Evolutionary conservation across 768 basidiomycete species (phyloP), one percentile per base, ranked within the genome.

Genomic region (Crassisporium funariophilum): DNA sequence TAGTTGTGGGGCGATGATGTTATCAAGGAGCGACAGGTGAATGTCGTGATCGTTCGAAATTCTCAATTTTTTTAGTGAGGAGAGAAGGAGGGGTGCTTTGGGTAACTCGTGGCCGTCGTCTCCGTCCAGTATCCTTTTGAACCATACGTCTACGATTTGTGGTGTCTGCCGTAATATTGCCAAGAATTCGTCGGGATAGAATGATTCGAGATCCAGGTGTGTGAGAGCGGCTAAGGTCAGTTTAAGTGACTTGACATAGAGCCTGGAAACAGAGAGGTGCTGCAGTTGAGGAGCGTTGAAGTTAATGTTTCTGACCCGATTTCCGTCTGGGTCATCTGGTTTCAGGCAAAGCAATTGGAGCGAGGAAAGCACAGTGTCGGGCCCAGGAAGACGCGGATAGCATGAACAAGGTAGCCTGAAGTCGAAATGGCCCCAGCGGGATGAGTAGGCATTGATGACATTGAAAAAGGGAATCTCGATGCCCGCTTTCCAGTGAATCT

Each of bases 141-240:
- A 31, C 4, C 34, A 51, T 7, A 58, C 33, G n/a, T 40, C 38
- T 35, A 49, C 49, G 17, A 58, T 36, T 3, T 44, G 35, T 8
- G 54, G 40, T 15, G 51, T 47, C 23, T 58, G 54, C 9, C 54
- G 51, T 16, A 58, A 45, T 46, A 55, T 55, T 42, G 55, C 54
- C 31, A 58, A 47, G 10, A 44, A 47, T 38, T 58, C 57, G 34
- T 58, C 57, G 15, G 53, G 44, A 31, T 58, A 58, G 47, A 58
- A 58, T 1, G 57, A 55, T 35, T 58, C 57, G 17, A 58, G 49
- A 15, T 58, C 54, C 38, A 58, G 33, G 15, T 44, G 36, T 1
- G 54, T 55, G 16, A 58, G 48, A 12, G 47, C 46, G 7, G 49
- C 46, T 16, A 52, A 55, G 27, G 53, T 43, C 31, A 58, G 53